These are phyloP conservation scores for Casuarina cunninghamiana DNA, from an alignment of 306 rosid genomes.

Conservation along the genomic window DNA sequence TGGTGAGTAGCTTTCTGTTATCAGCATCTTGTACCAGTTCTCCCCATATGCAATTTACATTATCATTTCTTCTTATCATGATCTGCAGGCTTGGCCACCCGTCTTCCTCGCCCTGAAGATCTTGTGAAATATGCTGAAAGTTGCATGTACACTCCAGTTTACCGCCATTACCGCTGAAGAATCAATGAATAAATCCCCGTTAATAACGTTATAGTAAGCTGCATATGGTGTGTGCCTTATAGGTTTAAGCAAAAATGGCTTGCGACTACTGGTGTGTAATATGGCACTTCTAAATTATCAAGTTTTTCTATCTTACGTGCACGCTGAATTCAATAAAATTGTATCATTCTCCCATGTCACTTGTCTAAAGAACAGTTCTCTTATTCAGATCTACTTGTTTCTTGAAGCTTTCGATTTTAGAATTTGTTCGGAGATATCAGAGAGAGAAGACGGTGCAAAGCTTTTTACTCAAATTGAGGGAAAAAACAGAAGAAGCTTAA, in stretches of 20 bases:
- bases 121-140: slow-evolving; percentile 84
- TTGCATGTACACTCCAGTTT: slow-evolving; percentile 82
- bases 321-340: not conserved
- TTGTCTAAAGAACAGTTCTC: too few relatives aligned
- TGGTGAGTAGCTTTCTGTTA: slow-evolving; percentile 42
- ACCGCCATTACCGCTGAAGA: slow-evolving; percentile 65
- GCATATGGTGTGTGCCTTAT: slow-evolving; percentile 15
- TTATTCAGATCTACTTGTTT: too few relatives aligned
- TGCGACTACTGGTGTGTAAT: not conserved
- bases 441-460: too few relatives aligned
- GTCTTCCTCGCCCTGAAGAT: slow-evolving; percentile 78
- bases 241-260: not conserved
- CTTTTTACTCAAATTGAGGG: too few relatives aligned
- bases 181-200: not conserved
- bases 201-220: slow-evolving; percentile 10
- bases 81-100: slow-evolving; percentile 74
- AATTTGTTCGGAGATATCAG: too few relatives aligned
- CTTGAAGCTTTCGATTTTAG: too few relatives aligned
- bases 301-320: not conserved
- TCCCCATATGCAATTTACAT: not conserved
- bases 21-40: not conserved
- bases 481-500: too few relatives aligned
- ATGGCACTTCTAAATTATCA: not conserved
- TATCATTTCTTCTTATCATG: slow-evolving; percentile 11
- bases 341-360: not conserved